Evolutionary conservation across 2,329 filamentous ascomycete genomes (phyloP).

Genomic region (Curvularia spicifera): DNA sequence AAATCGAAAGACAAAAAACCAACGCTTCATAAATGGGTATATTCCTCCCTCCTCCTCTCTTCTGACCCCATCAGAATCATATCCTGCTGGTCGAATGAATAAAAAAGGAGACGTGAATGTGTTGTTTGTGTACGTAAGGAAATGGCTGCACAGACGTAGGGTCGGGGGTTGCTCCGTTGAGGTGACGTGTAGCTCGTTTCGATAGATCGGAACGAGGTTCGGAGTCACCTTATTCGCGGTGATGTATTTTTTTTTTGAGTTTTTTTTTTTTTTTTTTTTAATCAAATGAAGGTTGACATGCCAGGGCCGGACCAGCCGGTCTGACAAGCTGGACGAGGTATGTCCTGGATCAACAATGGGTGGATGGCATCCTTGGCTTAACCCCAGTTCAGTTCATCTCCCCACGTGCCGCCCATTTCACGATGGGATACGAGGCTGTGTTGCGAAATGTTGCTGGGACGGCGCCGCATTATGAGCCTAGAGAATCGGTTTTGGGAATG

Average conservation of each 20-base stretch:
- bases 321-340: conserved; percentile 1
- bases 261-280: conserved; percentile 16
- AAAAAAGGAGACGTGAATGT: conserved; percentile 3
- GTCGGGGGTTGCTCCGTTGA: conserved; percentile 35
- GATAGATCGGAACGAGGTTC: conserved; percentile 37
- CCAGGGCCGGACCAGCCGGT: conserved; percentile 39
- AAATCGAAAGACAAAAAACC: conserved; percentile 8
- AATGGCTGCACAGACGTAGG: conserved; percentile 21
- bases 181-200: conserved; percentile 47
- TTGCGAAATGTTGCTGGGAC: conserved; percentile 48
- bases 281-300: conserved; percentile 30
- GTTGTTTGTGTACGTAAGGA: conserved; percentile 25
- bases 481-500: conserved; percentile 42
- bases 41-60: conserved; percentile 5
- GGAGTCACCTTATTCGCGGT: conserved; percentile 49
- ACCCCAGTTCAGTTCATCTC: conserved; percentile 47
- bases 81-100: conserved; percentile 2
- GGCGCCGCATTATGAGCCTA: conserved; percentile 44
- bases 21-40: conserved; percentile 25
- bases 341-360: not conserved
- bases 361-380: conserved; percentile 19
- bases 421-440: conserved; percentile 42
- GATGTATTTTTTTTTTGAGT: conserved; percentile 28
- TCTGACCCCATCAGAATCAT: conserved; percentile 2
- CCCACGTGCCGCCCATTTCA: conserved; percentile 42